A percentile compares a stretch with the other conserved stretches of the same genome.
These are phyloP conservation scores for Malus fusca DNA, from an alignment of 306 rosid species.

Conservation along the genomic window DNA sequence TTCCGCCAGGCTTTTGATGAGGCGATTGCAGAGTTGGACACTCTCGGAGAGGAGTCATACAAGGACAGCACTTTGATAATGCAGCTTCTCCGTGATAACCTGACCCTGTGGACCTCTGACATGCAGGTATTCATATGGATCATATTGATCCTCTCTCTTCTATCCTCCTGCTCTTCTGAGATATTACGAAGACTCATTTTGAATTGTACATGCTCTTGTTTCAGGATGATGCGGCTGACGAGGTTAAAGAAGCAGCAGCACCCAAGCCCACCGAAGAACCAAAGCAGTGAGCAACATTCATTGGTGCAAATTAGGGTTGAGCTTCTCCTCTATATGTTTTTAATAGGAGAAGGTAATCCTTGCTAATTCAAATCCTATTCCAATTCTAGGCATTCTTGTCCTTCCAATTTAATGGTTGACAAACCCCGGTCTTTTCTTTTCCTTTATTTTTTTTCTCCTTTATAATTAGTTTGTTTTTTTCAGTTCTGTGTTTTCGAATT, in stretches of 20 bases:
- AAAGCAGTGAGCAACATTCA: constrained; percentile 44
- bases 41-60: constrained; percentile 95
- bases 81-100: constrained; percentile 99
- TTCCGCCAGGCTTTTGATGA: constrained; percentile 79
- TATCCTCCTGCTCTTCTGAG: not conserved
- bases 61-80: constrained; percentile 99
- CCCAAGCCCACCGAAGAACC: constrained; percentile 50
- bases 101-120: constrained; percentile 98
- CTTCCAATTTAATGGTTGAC: constrained; percentile 48
- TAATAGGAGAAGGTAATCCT: constrained; percentile 58
- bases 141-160: not conserved
- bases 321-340: constrained; percentile 77
- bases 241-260: constrained; percentile 69
- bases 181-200: not conserved
- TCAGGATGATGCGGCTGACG: constrained; percentile 96
- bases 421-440: constrained; percentile 27
- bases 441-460: not conserved
- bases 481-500: constrained; percentile 51
- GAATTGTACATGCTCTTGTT: not conserved
- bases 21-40: constrained; percentile 97
- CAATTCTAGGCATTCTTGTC: constrained; percentile 60
- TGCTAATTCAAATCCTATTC: constrained; percentile 37
- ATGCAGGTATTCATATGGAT: constrained; percentile 62
- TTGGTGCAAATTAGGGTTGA: constrained; percentile 38
- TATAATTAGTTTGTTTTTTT: constrained; percentile 51